Percentiles rank a stretch among this genome's conserved stretches.
Conservation (phyloP, 2,329 filamentous ascomycete species). For the Karstenula rhodostoma region DNA sequence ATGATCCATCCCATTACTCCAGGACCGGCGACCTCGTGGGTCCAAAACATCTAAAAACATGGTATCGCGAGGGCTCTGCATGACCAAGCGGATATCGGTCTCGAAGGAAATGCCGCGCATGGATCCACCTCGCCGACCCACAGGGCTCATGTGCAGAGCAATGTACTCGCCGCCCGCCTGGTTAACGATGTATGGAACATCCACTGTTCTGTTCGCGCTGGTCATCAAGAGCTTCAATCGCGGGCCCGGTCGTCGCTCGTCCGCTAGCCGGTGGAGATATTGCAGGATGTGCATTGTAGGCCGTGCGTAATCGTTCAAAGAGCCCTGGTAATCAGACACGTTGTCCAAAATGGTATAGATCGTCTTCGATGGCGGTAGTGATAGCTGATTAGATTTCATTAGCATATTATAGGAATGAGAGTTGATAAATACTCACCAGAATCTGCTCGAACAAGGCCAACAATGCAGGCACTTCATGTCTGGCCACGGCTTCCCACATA, state of each 20-base stretch:
- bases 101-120: background rate
- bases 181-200: background rate
- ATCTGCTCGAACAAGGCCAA: background rate
- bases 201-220: slow-evolving; percentile 1
- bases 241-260: background rate
- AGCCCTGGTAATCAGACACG: slow-evolving; percentile 1
- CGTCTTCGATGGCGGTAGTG: background rate
- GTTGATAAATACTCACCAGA: background rate
- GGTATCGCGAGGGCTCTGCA: background rate
- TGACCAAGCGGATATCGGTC: background rate
- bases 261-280: background rate
- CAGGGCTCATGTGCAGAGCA: background rate
- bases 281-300: slow-evolving; percentile 1
- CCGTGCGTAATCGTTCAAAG: background rate
- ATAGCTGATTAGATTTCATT: background rate
- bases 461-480: background rate
- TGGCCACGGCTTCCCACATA: slow-evolving; percentile 1
- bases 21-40: background rate
- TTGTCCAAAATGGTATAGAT: slow-evolving; percentile 5
- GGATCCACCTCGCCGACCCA: background rate
- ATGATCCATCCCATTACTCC: background rate
- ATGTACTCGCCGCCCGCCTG: slow-evolving; percentile 2
- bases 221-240: slow-evolving; percentile 5
- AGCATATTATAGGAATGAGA: background rate
- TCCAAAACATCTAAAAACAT: background rate